Evolutionary conservation across 345 rosid species (phyloP).

Genomic region (Citrus mangshanensis): DNA sequence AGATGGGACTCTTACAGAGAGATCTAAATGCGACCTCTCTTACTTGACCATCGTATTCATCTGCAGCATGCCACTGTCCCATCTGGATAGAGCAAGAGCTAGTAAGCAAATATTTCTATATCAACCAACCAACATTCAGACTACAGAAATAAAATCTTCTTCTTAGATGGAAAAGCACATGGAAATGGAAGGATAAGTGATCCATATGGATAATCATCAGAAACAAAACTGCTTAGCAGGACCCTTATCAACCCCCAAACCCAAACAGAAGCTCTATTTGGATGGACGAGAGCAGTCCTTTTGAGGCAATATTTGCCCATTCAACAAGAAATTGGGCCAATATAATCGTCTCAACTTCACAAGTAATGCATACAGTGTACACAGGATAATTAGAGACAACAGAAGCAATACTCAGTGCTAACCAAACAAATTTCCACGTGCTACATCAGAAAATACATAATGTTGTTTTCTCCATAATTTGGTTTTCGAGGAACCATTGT

Average conservation of each 20-base stretch:
- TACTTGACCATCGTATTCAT: conserved; percentile 94
- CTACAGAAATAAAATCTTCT: not conserved
- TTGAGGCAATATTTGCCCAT: not conserved
- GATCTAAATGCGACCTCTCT: conserved; percentile 88
- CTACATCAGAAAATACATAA: not conserved
- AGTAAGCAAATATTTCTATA: not conserved
- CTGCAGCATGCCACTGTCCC: conserved; percentile 88
- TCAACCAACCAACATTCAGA: not conserved
- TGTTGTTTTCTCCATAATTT: not conserved
- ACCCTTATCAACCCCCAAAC: not conserved
- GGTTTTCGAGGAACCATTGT: not conserved
- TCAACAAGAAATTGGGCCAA: not conserved
- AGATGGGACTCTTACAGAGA: conserved; percentile 86
- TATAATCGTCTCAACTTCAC: not conserved
- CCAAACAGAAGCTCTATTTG: not conserved
- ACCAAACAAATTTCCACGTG: too few relatives aligned
- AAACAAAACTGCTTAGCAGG: not conserved
- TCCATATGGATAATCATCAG: not conserved
- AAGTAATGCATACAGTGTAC: not conserved
- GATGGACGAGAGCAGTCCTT: not conserved
- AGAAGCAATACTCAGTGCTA: not conserved
- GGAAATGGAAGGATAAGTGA: not conserved
- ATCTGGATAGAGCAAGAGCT: conserved; percentile 48
- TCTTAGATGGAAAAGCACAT: not conserved
- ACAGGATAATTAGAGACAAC: not conserved